Conservation (phyloP, 495 filamentous ascomycete species). For the Xanthoparmelia taractica region DNA sequence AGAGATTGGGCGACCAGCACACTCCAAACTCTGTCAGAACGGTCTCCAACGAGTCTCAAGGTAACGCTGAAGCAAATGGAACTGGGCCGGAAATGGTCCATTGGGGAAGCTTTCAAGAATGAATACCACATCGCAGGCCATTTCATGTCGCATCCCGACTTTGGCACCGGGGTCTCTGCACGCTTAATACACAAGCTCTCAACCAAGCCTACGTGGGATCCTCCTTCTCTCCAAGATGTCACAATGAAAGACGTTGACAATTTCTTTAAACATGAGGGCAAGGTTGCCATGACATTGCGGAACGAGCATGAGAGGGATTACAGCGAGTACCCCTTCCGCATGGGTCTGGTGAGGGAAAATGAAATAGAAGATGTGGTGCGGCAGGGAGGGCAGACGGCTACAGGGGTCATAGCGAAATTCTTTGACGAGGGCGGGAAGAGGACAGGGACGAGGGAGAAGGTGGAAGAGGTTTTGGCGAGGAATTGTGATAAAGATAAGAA, state of each 20-base stretch:
- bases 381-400: constrained; percentile 29
- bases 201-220: constrained; percentile 59
- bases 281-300: constrained; percentile 45
- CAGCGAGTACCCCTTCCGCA: constrained; percentile 56
- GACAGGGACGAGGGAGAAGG: constrained; percentile 48
- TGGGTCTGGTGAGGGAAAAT: constrained; percentile 68
- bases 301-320: constrained; percentile 42
- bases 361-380: constrained; percentile 53
- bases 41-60: constrained; percentile 76
- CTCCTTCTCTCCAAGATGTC: constrained; percentile 58
- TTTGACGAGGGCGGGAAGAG: constrained; percentile 38
- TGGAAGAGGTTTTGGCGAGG: constrained; percentile 49
- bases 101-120: constrained; percentile 70
- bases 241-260: constrained; percentile 42
- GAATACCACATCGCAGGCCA: constrained; percentile 70
- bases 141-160: constrained; percentile 86
- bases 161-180: constrained; percentile 75
- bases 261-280: constrained; percentile 51
- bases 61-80: constrained; percentile 78
- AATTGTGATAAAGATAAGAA: constrained; percentile 36
- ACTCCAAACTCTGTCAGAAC: constrained; percentile 56
- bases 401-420: constrained; percentile 44
- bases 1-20: constrained; percentile 69
- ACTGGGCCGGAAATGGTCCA: constrained; percentile 63
- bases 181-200: constrained; percentile 60